A percentile compares a stretch with the other conserved stretches of the same genome.
phyloP scores from a whole-genome alignment of 2,329 filamentous ascomycete genomes.

The Stemphylium vesicarium region DNA sequence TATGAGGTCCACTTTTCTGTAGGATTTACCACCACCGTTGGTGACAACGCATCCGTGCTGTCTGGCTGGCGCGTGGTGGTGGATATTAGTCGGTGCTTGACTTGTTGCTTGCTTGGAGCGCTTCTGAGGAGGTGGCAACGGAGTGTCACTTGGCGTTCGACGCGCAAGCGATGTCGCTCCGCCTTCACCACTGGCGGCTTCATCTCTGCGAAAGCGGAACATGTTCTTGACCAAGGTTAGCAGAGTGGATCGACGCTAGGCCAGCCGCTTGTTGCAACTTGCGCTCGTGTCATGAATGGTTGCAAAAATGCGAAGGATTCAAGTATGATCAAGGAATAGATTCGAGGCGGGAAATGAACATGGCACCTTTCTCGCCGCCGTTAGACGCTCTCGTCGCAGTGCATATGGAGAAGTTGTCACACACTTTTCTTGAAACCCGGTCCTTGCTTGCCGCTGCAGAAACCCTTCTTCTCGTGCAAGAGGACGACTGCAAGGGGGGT shows the following conservation, averaged over 20 bases:
- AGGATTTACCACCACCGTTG: conserved; percentile 21
- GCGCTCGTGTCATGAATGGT: conserved; percentile 8
- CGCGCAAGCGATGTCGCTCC: conserved; percentile 15
- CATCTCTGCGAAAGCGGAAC: conserved; percentile 14
- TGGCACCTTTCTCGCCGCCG: not conserved
- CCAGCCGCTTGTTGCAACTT: conserved; percentile 1
- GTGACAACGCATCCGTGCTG: conserved; percentile 21
- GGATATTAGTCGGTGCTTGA: conserved; percentile 24
- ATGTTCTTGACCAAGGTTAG: conserved; percentile 17
- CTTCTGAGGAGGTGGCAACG: conserved; percentile 16
- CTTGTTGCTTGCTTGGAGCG: conserved; percentile 19
- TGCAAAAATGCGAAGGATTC: conserved; percentile 1
- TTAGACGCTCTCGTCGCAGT: conserved; percentile 4
- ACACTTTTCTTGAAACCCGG: not conserved
- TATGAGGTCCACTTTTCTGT: conserved; percentile 25
- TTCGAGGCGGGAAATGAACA: not conserved
- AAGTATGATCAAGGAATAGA: not conserved
- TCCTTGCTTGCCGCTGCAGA: conserved; percentile 4
- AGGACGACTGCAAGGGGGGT: conserved; percentile 3
- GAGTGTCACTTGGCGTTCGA: conserved; percentile 22
- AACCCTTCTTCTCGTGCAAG: conserved; percentile 1
- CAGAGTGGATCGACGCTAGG: conserved; percentile 12
- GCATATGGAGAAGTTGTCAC: not conserved
- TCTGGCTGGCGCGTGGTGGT: conserved; percentile 22
- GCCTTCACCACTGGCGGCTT: conserved; percentile 4